Conservation (phyloP, 352 stramenopile species). For the Phytophthora crassamura region DNA sequence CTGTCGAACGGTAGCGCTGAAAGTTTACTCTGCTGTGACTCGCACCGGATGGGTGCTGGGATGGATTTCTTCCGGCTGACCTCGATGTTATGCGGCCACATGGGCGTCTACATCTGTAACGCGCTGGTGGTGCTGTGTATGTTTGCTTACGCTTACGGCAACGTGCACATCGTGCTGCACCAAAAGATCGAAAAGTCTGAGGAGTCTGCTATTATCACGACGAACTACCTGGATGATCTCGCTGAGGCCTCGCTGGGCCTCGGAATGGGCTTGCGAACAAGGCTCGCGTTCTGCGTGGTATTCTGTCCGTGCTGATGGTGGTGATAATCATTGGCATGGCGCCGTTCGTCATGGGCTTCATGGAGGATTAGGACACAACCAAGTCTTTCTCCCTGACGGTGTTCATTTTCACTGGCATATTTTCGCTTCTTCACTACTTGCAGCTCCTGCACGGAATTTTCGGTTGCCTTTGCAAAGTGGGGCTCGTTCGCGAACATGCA, state of each 20-base stretch:
- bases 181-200: constrained; percentile 79
- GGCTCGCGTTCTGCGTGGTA: constrained; percentile 49
- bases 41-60: constrained; percentile 79
- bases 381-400: constrained; percentile 79
- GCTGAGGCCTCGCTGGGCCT: constrained; percentile 63
- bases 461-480: constrained; percentile 69
- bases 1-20: constrained; percentile 84
- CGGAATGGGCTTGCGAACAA: constrained; percentile 65
- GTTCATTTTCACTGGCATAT: constrained; percentile 76
- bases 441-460: constrained; percentile 77
- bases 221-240: constrained; percentile 71
- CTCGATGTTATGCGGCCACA: constrained; percentile 91
- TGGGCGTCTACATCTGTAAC: constrained; percentile 91
- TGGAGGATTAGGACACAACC: constrained; percentile 63
- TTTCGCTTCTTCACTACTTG: constrained; percentile 79
- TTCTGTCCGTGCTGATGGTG: constrained; percentile 77
- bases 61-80: constrained; percentile 92
- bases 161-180: constrained; percentile 87
- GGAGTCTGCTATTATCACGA: constrained; percentile 79
- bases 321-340: constrained; percentile 65
- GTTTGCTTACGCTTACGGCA: constrained; percentile 84
- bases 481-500: constrained; percentile 74
- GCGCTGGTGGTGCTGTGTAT: constrained; percentile 82
- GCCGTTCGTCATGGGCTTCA: constrained; percentile 68
- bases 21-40: constrained; percentile 79